Evolutionary conservation across 176 grass and related monocot species (phyloP), one percentile per base, ranked within the genome.

Genomic region (Elymus sibiricus): DNA sequence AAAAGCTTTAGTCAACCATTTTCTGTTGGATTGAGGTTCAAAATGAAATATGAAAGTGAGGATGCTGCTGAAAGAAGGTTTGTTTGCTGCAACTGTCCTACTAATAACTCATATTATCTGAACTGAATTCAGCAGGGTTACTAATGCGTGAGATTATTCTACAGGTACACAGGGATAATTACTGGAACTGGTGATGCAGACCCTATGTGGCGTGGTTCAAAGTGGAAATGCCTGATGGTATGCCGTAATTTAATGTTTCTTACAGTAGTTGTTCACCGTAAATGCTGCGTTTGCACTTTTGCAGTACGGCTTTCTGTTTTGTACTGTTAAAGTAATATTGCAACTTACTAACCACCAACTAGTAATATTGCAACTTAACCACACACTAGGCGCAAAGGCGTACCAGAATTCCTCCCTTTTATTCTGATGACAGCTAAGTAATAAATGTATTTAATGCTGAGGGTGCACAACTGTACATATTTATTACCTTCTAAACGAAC

Each of bases 171-270:
- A 9, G 97, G 97, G 70, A 70, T 96, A 44, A 93, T 99, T 76
- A 88, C 86, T 65, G 97, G 97, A 64, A 83, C 84, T 46, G 55
- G 90, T 2, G 94, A 96, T 25, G 53, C 87, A 1, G 94, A 99
- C 42, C 90, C 94, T 82, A 82, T 92, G 72, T 99, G 97, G 97
- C 88, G 82, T 87, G 85, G 88, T 88, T 99, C 97, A 10, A 99
- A 94, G 82, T 99, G 97, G 97, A 96, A 90, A 91, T 94, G 92
- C 87, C 76, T 99, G 74, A 79, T 90, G 92, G 97, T 99, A 89
- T 39, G 46, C 2, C 4, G 3, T 27, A 21, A 42, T 85, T 28
- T 53, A n/a, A 2, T 82, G 9, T 9, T 53, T 85, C 15, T 47
- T 25, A 38, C 8, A 27, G 64, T 82, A 16, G n/a, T 74, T 35